These are phyloP conservation scores for Aspergillus cejpii DNA, from an alignment of 2,329 filamentous ascomycete genomes.

Conservation along the genomic window DNA sequence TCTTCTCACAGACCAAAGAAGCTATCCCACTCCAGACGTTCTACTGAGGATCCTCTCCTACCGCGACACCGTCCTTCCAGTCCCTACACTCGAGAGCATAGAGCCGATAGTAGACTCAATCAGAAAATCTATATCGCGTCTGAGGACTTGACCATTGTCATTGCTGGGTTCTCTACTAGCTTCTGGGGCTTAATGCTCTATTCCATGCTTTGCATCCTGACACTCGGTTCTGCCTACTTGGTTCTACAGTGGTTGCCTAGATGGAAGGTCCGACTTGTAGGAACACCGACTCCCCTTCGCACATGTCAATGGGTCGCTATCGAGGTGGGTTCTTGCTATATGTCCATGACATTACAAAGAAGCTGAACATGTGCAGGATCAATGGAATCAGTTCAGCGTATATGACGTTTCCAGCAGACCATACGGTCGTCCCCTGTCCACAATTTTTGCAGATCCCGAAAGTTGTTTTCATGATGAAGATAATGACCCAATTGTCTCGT, in stretches of 20 bases:
- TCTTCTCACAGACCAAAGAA: constrained; percentile 29
- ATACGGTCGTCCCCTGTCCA: constrained; percentile 59
- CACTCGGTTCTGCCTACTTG: constrained; percentile 73
- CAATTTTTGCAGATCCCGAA: constrained; percentile 49
- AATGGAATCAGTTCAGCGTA: constrained; percentile 89
- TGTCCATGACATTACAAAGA: not conserved
- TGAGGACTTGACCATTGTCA: constrained; percentile 88
- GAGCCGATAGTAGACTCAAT: constrained; percentile 58
- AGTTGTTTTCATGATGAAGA: constrained; percentile 58
- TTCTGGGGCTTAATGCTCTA: constrained; percentile 63
- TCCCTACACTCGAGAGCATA: constrained; percentile 59
- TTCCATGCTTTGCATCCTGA: constrained; percentile 60
- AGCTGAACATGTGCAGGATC: constrained; percentile 55
- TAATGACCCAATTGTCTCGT: constrained; percentile 65
- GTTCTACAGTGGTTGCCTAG: constrained; percentile 83
- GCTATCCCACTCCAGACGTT: constrained; percentile 37
- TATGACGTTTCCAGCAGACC: constrained; percentile 56
- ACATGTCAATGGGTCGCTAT: constrained; percentile 87
- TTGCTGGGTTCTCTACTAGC: constrained; percentile 84
- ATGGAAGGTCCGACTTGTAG: constrained; percentile 73
- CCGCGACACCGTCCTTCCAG: constrained; percentile 63
- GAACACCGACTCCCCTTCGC: constrained; percentile 59
- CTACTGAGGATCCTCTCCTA: constrained; percentile 56
- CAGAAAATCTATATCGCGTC: constrained; percentile 92
- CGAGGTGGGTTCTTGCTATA: constrained; percentile 51